A percentile compares a stretch with the other conserved stretches of the same genome.
Conservation (phyloP, 2,329 filamentous ascomycete species). For the Xylariaceae sp. region DNA sequence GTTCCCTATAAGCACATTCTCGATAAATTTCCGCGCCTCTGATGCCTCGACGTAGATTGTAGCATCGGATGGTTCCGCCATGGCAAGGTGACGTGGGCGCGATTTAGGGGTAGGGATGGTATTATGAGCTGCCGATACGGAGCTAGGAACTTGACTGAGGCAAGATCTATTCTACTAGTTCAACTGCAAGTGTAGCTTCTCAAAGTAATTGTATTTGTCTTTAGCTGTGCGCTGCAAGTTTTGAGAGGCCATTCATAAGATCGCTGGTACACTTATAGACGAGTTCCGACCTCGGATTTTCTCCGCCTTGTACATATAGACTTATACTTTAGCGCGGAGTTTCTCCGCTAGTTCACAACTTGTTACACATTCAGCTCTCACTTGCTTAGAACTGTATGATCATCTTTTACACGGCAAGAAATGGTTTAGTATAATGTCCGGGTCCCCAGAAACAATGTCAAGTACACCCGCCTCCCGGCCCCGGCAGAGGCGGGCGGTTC, state of each 20-base stretch:
- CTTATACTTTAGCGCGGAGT: no score
- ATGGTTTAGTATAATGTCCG: constrained; percentile 6
- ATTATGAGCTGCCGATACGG: background rate
- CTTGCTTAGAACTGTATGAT: background rate
- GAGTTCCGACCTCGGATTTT: constrained; percentile 21
- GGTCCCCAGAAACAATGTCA: background rate
- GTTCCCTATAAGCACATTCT: constrained; percentile 63
- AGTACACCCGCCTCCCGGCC: constrained; percentile 3
- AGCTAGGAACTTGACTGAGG: background rate
- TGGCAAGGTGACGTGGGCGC: constrained; percentile 28
- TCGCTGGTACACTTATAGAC: constrained; percentile 7
- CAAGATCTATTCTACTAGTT: no score
- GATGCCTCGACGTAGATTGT: constrained; percentile 46
- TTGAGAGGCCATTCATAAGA: background rate
- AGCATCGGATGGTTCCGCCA: constrained; percentile 27
- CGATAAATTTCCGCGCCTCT: constrained; percentile 55
- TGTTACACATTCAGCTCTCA: no score
- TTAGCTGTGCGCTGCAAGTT: no score
- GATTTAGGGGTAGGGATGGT: background rate
- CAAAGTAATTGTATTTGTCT: no score
- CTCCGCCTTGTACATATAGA: no score
- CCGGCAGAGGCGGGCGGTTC: constrained; percentile 7
- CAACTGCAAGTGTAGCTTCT: no score
- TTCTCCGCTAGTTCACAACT: no score
- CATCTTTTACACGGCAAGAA: background rate